Percentiles rank a stretch among this genome's conserved stretches.
phyloP scores from a whole-genome alignment of 345 rosid genomes.

The Melaleuca alternifolia region DNA sequence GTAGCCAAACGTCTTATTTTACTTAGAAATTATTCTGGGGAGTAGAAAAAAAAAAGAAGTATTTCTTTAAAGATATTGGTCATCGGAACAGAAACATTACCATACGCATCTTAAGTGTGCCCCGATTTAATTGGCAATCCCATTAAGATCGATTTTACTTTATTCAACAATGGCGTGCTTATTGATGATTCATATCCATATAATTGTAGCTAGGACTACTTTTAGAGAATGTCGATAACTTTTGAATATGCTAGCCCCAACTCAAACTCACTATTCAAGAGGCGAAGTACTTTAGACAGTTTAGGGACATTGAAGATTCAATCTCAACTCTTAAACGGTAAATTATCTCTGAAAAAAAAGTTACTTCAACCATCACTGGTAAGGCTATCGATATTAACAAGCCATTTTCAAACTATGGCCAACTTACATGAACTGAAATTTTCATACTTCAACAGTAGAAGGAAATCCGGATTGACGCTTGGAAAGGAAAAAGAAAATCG shows the following conservation, averaged over 20 bases:
- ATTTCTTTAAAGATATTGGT: no score
- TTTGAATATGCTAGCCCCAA: not conserved
- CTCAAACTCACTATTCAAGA: not conserved
- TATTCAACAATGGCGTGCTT: not conserved
- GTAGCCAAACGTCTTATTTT: no score
- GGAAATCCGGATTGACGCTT: not conserved
- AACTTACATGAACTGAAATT: not conserved
- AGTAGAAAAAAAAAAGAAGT: no score
- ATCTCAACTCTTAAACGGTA: not conserved
- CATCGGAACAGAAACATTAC: no score
- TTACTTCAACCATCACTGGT: no score
- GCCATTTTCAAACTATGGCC: not conserved
- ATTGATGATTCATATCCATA: not conserved
- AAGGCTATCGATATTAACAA: not conserved
- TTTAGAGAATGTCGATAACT: not conserved
- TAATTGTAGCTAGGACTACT: not conserved
- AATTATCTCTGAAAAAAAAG: not conserved
- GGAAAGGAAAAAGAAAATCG: not conserved
- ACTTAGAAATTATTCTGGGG: no score
- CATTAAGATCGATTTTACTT: not conserved
- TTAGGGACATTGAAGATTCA: not conserved
- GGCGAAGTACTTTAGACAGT: not conserved
- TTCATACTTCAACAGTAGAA: not conserved
- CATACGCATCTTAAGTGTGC: no score
- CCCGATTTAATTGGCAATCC: not conserved